Base-by-base conservation (phyloP, 2,329 filamentous ascomycete species). In the Ophioceras dolichostomum region DNA sequence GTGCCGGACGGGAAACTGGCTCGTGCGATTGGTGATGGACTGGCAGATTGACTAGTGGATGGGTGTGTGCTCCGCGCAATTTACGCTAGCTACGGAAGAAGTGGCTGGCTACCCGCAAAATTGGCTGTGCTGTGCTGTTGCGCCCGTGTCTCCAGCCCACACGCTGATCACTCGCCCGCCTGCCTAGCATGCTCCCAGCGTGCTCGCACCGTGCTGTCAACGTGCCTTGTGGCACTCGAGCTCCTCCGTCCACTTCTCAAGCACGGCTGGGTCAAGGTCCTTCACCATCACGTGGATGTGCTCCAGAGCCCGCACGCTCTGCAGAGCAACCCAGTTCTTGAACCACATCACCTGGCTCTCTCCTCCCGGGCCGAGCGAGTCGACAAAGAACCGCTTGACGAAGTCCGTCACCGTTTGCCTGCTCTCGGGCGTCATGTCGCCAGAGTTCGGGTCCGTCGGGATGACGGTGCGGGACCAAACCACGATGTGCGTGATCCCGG, bases 391-490 rank as follows among this genome's bases (percentile, higher is more conserved):
- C 43, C 62, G 67, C 45, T 73, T 59, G 22, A 94, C 78, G 54
- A 84, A 95, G 9, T 66, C 64, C 33, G 76, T 68, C 27, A 94
- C 79, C 41, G 70, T 57, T 29, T 59, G 59, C 37, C 78, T 70
- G 41, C 80, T 81, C 51, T 77, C 68, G 0, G 40, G 58, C 3
- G 83, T 87, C 61, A 93, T 64, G 46, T 88, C 79, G 9, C 83
- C 86, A 0, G 71, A 83, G 14, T 61, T 62, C 0, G 73, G 57
- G 46, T 93, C 80, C 3, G 82, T 82, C 18, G 80, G 70, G 42
- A 95, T 79, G 12, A 68, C 63, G 29, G 89, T 91, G 52, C 93
- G 89, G 36, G 81, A 83, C 89, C 89, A 96, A 30, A 94, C 79
- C 21, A 95, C 85, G 16, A 95, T 72, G 55, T 96, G 89, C n/a